These are phyloP conservation scores for Amauroascus verrucosus DNA, from an alignment of 2,329 filamentous ascomycete genomes.

Conservation along the genomic window DNA sequence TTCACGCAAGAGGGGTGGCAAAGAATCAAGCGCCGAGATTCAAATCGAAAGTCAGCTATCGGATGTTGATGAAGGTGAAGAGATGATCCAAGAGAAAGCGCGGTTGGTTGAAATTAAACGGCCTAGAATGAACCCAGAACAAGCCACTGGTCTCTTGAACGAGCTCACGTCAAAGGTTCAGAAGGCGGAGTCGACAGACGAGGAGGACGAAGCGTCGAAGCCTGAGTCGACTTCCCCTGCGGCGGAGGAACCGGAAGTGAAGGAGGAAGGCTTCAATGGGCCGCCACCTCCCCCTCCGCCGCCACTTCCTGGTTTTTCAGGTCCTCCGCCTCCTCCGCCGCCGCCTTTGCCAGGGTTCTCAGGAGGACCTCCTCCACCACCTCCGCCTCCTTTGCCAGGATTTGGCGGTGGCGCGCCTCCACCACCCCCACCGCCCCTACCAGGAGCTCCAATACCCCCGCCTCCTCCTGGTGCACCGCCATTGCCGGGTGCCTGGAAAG, in stretches of 20 bases:
- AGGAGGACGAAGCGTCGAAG: conserved; percentile 42
- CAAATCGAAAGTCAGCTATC: conserved; percentile 31
- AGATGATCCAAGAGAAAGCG: conserved; percentile 65
- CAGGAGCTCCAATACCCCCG: conserved; percentile 35
- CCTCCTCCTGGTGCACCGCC: conserved; percentile 39
- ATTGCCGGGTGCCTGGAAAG: conserved; percentile 42
- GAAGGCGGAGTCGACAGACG: conserved; percentile 61
- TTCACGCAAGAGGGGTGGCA: conserved; percentile 44
- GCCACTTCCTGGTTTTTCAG: conserved; percentile 33
- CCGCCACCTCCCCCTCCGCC: conserved; percentile 42
- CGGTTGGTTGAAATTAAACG: conserved; percentile 63
- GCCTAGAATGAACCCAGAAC: conserved; percentile 51
- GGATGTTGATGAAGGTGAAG: conserved; percentile 47
- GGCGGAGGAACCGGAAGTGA: conserved; percentile 9
- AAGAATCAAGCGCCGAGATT: conserved; percentile 29
- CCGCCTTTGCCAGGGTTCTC: conserved; percentile 31
- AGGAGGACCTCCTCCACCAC: conserved; percentile 40
- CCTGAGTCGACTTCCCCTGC: neutral
- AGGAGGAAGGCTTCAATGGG: conserved; percentile 23
- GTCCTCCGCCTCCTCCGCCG: conserved; percentile 35
- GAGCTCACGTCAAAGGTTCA: conserved; percentile 69
- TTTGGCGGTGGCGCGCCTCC: conserved; percentile 36
- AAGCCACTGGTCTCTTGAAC: conserved; percentile 57
- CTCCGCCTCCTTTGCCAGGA: conserved; percentile 40
- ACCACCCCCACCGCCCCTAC: conserved; percentile 26